These are phyloP conservation scores for Colletotrichum lentis DNA, from an alignment of 2,329 filamentous ascomycete species.

Conservation along the genomic window DNA sequence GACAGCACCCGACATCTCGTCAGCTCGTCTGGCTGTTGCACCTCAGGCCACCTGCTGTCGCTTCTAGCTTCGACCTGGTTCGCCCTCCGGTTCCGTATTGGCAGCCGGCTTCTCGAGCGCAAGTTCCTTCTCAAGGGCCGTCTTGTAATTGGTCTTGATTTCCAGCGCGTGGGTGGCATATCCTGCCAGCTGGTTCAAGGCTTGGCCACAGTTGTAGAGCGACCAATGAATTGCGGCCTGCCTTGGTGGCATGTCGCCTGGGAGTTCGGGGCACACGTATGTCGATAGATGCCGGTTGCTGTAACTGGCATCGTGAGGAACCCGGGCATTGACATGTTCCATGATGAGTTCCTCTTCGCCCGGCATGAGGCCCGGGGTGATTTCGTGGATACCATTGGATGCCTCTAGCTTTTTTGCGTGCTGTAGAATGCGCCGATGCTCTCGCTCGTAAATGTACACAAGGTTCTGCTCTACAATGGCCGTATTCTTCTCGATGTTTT, in stretches of 20 bases:
- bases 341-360: constrained; percentile 18
- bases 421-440: constrained; percentile 45
- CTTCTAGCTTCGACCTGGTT: constrained; percentile 1
- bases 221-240: constrained; percentile 35
- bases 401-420: constrained; percentile 38
- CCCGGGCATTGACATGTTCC: constrained; percentile 13
- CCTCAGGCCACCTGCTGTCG: not conserved
- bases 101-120: constrained; percentile 6
- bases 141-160: constrained; percentile 38
- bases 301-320: constrained; percentile 22
- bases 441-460: constrained; percentile 46
- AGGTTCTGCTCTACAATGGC: constrained; percentile 46
- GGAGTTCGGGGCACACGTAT: constrained; percentile 9
- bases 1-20: not conserved
- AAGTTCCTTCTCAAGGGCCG: constrained; percentile 41
- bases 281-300: constrained; percentile 18
- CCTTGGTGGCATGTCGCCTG: constrained; percentile 13
- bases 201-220: constrained; percentile 39
- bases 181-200: constrained; percentile 39
- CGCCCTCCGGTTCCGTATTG: not conserved
- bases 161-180: constrained; percentile 40
- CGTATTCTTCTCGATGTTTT: constrained; percentile 46
- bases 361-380: constrained; percentile 1
- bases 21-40: not conserved
- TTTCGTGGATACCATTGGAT: constrained; percentile 8